phyloP scores from a whole-genome alignment of 371 early-diverging fungal species.

The Mucor indicus region DNA sequence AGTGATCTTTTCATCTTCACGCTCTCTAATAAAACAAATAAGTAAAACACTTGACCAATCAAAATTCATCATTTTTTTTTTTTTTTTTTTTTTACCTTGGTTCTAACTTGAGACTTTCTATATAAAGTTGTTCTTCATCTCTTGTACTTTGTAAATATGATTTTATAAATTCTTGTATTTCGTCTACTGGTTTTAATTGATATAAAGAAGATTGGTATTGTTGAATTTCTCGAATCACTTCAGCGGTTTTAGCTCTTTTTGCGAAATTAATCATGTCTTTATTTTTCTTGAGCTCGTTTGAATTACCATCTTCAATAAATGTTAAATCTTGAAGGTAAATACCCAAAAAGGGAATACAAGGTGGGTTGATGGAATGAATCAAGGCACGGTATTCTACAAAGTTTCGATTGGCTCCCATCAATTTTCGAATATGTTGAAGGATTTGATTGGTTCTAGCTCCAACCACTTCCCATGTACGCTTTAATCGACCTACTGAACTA shows the following conservation, averaged over 20 bases:
- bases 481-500: constrained; percentile 84
- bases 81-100: constrained; percentile 65
- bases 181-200: constrained; percentile 71
- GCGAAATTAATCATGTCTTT: constrained; percentile 88
- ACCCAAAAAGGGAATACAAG: constrained; percentile 92
- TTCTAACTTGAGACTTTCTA: constrained; percentile 65
- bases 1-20: constrained; percentile 87
- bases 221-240: constrained; percentile 86
- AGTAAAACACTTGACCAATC: no score
- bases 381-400: constrained; percentile 84
- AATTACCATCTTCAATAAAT: constrained; percentile 91
- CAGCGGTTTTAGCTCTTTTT: constrained; percentile 82
- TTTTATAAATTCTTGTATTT: constrained; percentile 80
- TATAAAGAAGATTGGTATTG: constrained; percentile 87
- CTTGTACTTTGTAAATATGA: constrained; percentile 56
- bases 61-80: no score
- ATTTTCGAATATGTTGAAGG: constrained; percentile 45
- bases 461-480: constrained; percentile 77
- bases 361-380: constrained; percentile 84
- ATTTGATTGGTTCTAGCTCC: constrained; percentile 32
- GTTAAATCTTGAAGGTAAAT: constrained; percentile 87
- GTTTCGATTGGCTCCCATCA: constrained; percentile 82
- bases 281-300: constrained; percentile 69
- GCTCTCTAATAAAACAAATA: constrained; percentile 67
- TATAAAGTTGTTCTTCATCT: constrained; percentile 71